Evolutionary conservation across 257 asterid genomes (phyloP).

Genomic region (Ilex aquifolium): DNA sequence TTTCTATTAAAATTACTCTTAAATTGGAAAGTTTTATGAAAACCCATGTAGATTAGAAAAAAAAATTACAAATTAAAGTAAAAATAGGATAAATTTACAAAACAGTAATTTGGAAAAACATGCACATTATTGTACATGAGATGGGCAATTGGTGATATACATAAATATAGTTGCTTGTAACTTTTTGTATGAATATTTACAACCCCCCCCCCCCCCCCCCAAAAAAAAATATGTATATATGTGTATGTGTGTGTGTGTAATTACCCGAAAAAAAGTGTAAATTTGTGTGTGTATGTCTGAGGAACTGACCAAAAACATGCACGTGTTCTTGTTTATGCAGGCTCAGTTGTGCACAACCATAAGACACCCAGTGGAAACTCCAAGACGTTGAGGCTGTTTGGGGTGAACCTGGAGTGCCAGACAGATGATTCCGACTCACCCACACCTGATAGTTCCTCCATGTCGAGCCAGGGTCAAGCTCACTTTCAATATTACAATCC

Average conservation of each 20-base stretch:
- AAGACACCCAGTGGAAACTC: conserved; percentile 41
- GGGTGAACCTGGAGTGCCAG: conserved; percentile 78
- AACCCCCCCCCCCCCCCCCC: too few species aligned
- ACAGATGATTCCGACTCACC: conserved; percentile 37
- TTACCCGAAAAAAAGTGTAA: too few species aligned
- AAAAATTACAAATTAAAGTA: too few species aligned
- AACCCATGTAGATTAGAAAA: too few species aligned
- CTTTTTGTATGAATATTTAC: too few species aligned
- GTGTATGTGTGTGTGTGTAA: background rate
- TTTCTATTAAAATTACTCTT: too few species aligned
- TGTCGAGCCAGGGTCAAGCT: conserved; percentile 35
- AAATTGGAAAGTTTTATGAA: too few species aligned
- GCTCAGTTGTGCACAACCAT: conserved; percentile 25
- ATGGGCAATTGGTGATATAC: too few species aligned
- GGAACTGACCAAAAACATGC: background rate
- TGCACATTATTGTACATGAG: too few species aligned
- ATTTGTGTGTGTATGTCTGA: background rate
- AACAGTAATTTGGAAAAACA: too few species aligned
- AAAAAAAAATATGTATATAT: background rate
- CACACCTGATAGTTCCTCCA: conserved; percentile 45
- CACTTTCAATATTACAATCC: conserved; percentile 28
- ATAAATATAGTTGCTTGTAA: too few species aligned
- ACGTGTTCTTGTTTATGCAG: conserved; percentile 13
- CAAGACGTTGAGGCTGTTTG: conserved; percentile 76
- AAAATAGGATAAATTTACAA: too few species aligned